phyloP scores from a whole-genome alignment of 768 basidiomycete species.

The Tricholoma furcatifolium region DNA sequence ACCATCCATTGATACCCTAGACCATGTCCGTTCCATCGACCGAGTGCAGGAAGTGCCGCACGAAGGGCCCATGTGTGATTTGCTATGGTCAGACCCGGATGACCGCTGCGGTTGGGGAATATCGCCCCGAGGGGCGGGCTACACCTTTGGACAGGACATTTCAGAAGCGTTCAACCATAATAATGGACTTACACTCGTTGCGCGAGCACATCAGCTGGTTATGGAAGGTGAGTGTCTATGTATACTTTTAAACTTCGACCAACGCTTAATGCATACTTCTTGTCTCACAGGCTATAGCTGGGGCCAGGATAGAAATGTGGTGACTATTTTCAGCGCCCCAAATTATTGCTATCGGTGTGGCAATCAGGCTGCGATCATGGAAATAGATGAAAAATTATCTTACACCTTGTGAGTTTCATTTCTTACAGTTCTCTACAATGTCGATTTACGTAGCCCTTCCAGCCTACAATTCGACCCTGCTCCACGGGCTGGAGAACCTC shows the following conservation, averaged over 20 bases:
- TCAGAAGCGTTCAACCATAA: slow-evolving; percentile 99
- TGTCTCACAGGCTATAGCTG: slow-evolving; percentile 75
- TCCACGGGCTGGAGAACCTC: slow-evolving; percentile 96
- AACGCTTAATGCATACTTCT: slow-evolving; percentile 1
- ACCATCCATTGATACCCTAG: slow-evolving; percentile 98
- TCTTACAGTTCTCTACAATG: background rate
- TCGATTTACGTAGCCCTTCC: background rate
- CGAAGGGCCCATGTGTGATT: slow-evolving; percentile 99
- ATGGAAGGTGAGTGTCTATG: slow-evolving; percentile 78
- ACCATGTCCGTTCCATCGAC: slow-evolving; percentile 98
- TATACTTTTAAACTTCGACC: background rate
- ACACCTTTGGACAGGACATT: slow-evolving; percentile 99
- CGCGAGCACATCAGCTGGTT: slow-evolving; percentile 90
- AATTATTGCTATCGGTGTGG: slow-evolving; percentile 99
- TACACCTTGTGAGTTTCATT: slow-evolving; percentile 76
- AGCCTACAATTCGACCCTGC: slow-evolving; percentile 99
- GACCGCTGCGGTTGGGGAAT: slow-evolving; percentile 99
- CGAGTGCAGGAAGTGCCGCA: slow-evolving; percentile 99
- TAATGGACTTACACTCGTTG: slow-evolving; percentile 94
- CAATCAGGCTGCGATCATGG: slow-evolving; percentile 99
- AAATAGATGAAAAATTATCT: slow-evolving; percentile 97
- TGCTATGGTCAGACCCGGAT: slow-evolving; percentile 99
- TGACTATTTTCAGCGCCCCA: slow-evolving; percentile 99
- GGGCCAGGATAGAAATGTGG: slow-evolving; percentile 99
- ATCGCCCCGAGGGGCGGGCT: slow-evolving; percentile 97